Percentiles rank a stretch among this genome's conserved stretches.
Evolutionary conservation across 768 basidiomycete genomes (phyloP).

Genomic region (Psilocybe cyanescens): DNA sequence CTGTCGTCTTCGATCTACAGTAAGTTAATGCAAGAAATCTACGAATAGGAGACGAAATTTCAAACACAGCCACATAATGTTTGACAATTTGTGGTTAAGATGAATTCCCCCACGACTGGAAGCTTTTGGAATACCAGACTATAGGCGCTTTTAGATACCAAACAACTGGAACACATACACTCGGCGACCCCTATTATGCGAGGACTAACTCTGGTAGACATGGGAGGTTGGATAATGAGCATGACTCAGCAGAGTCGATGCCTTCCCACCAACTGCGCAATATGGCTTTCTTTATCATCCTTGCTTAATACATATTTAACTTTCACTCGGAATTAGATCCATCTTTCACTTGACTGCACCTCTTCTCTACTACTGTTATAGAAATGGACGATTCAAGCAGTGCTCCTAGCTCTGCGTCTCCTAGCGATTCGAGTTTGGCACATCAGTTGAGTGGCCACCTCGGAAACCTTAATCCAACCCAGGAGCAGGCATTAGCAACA

Average conservation of each 20-base stretch:
- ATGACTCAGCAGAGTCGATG: background rate
- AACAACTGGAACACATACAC: too few relatives aligned
- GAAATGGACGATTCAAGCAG: background rate
- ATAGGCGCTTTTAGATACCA: too few relatives aligned
- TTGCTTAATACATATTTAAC: background rate
- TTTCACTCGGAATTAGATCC: background rate
- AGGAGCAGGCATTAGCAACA: constrained; percentile 47
- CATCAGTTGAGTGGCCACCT: constrained; percentile 48
- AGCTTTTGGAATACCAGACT: too few relatives aligned
- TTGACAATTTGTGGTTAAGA: too few relatives aligned
- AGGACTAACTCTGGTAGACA: too few relatives aligned
- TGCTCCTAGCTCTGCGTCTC: background rate
- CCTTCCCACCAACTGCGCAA: background rate
- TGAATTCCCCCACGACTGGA: too few relatives aligned
- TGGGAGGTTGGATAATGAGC: too few relatives aligned
- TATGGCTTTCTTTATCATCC: background rate
- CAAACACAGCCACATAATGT: too few relatives aligned
- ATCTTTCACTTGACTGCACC: background rate
- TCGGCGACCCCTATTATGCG: too few relatives aligned
- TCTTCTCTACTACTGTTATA: background rate
- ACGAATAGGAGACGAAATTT: too few relatives aligned
- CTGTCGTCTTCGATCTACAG: too few relatives aligned
- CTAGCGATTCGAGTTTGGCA: background rate
- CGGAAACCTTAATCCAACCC: constrained; percentile 53
- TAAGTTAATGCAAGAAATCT: too few relatives aligned